Evolutionary conservation across 176 grass and related monocot genomes (phyloP).

Genomic region (Themeda triandra): DNA sequence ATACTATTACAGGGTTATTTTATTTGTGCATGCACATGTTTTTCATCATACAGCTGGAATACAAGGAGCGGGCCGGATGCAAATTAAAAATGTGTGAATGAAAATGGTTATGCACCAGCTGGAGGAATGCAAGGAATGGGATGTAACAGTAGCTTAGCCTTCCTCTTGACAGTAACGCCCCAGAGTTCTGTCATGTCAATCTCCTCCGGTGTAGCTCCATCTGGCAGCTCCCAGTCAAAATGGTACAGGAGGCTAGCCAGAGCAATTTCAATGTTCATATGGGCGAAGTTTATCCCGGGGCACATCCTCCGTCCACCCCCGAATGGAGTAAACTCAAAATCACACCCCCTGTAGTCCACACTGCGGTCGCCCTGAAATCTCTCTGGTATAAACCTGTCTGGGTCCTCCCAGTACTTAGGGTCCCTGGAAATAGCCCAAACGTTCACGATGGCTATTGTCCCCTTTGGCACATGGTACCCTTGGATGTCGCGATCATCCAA

Average conservation of each 20-base stretch:
- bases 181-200: slow-evolving; percentile 4
- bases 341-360: neutral
- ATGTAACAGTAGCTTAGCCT: neutral
- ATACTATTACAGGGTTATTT: too few relatives aligned
- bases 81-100: too few relatives aligned
- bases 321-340: slow-evolving; percentile 37
- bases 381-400: slow-evolving; percentile 33
- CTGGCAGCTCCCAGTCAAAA: slow-evolving; percentile 33
- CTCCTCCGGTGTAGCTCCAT: neutral
- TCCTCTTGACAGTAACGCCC: neutral
- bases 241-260: slow-evolving; percentile 14
- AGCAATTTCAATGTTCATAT: slow-evolving; percentile 4
- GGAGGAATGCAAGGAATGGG: too few relatives aligned
- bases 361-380: neutral
- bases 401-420: slow-evolving; percentile 25
- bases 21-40: too few relatives aligned
- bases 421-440: slow-evolving; percentile 24
- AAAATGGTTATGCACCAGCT: too few relatives aligned
- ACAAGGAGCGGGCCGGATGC: too few relatives aligned
- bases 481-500: neutral
- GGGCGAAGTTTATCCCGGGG: neutral
- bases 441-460: slow-evolving; percentile 9
- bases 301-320: slow-evolving; percentile 28
- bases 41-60: too few relatives aligned
- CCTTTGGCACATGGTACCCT: slow-evolving; percentile 5